Percentiles rank a stretch among this genome's conserved stretches.
Conservation (phyloP, 2,329 filamentous ascomycete genomes). For the Colletotrichum destructivum region DNA sequence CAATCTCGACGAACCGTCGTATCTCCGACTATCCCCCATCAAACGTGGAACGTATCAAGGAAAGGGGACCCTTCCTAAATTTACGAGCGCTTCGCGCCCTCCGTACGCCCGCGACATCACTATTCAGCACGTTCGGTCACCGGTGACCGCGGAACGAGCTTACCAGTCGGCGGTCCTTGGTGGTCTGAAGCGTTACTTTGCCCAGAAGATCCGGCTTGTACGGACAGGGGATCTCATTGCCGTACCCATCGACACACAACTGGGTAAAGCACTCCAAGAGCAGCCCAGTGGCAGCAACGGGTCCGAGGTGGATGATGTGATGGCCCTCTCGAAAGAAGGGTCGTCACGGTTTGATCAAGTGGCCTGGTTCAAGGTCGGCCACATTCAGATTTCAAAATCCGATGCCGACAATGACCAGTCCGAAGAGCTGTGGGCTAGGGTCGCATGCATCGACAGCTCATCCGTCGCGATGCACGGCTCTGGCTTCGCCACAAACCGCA, state of each 20-base stretch:
- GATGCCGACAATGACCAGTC: slow-evolving; percentile 69
- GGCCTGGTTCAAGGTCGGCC: slow-evolving; percentile 93
- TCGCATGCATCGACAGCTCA: slow-evolving; percentile 87
- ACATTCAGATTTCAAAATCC: slow-evolving; percentile 72
- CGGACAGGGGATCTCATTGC: slow-evolving; percentile 91
- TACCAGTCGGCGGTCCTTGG: slow-evolving; percentile 90
- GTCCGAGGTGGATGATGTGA: slow-evolving; percentile 80
- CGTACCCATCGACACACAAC: slow-evolving; percentile 87
- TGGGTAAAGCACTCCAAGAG: slow-evolving; percentile 87
- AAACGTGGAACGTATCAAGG: slow-evolving; percentile 66
- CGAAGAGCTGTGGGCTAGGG: slow-evolving; percentile 85
- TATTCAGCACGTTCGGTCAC: slow-evolving; percentile 89
- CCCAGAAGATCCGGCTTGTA: slow-evolving; percentile 84
- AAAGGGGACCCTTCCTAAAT: slow-evolving; percentile 69
- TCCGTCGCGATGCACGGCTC: slow-evolving; percentile 93
- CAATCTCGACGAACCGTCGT: slow-evolving; percentile 85
- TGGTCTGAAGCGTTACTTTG: slow-evolving; percentile 90
- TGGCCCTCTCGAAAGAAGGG: slow-evolving; percentile 61
- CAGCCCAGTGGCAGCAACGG: slow-evolving; percentile 70
- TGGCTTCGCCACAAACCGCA: slow-evolving; percentile 85
- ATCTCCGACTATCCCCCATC: slow-evolving; percentile 83
- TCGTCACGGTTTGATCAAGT: slow-evolving; percentile 69
- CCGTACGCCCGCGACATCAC: slow-evolving; percentile 83
- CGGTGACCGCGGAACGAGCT: slow-evolving; percentile 86
- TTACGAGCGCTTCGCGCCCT: slow-evolving; percentile 69